phyloP scores from a whole-genome alignment of 202 grass and related monocot genomes.

The Schoenoplectus triqueter region DNA sequence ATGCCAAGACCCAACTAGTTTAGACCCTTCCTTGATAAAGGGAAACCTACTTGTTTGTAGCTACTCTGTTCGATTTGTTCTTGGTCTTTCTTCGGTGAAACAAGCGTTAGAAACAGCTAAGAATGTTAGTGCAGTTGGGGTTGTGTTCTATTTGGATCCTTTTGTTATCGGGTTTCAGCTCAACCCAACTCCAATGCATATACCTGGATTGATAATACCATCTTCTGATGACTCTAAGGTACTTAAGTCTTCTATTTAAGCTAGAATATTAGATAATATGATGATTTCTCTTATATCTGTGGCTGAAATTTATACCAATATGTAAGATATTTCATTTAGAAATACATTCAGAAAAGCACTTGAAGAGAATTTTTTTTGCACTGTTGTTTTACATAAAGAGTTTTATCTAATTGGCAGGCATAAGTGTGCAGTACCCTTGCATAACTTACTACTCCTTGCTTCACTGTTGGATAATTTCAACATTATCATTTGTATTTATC shows the following conservation, averaged over 20 bases:
- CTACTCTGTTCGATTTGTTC: conserved; percentile 96
- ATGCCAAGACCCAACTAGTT: conserved; percentile 87
- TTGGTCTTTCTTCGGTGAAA: conserved; percentile 95
- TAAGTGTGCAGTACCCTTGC: background rate
- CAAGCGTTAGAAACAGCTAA: conserved; percentile 86
- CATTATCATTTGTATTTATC: conserved; percentile 7
- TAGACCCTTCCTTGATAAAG: conserved; percentile 68
- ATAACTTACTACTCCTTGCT: background rate
- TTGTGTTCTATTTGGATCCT: conserved; percentile 98
- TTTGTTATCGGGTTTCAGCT: conserved; percentile 96
- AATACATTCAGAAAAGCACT: conserved; percentile 28
- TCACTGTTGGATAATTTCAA: background rate
- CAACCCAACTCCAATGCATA: conserved; percentile 92
- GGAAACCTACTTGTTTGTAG: conserved; percentile 92
- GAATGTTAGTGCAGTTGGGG: conserved; percentile 73
- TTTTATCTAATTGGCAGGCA: conserved; percentile 17
- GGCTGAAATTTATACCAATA: conserved; percentile 2
- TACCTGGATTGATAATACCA: conserved; percentile 93
- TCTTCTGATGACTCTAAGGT: conserved; percentile 97
- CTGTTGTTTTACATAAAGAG: background rate
- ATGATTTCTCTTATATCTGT: conserved; percentile 31
- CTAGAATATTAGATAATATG: background rate
- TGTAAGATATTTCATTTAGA: conserved; percentile 4
- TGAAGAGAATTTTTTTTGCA: background rate
- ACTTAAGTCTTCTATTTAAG: conserved; percentile 28